Base-by-base conservation (phyloP, 495 filamentous ascomycete species). In the Tuber microsphaerosporum region DNA sequence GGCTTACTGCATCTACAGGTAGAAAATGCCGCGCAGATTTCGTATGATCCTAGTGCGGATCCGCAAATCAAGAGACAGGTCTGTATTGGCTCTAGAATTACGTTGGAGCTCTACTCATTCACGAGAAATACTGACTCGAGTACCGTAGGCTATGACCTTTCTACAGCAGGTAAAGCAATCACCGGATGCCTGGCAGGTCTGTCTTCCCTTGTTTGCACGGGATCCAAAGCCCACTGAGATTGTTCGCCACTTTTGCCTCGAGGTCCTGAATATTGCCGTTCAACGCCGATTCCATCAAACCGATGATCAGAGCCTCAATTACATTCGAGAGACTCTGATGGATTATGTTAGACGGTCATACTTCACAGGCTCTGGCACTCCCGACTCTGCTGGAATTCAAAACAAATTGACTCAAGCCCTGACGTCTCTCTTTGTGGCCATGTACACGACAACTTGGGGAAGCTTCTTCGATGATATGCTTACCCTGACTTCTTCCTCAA, bases 341-440 rank as follows among this genome's bases (percentile, higher is more conserved):
- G 87, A 87, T 72, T 97, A 97, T 83, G 86, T 93, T 26, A 88
- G 88, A 72, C 88, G 89, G 75, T 88, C 88, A 48, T 99, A 96
- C 83, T 87, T 89, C 31, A 86, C 85, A 26, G 85, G 86, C 31
- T 85, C 86, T 65, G 86, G 86, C 68, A 85, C 85, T 34, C 84
- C 85, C 34, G 94, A 97, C 83, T 87, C 90, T 16, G 78, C 89
- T 46, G 87, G 88, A 77, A 90, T 99, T 44, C 96, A 98, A 85
- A 99, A 98, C 84, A 99, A 99, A 84, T 90, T 98, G 76, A 92
- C 93, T 41, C 95, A 99, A 84, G 97, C 94, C 45, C 85, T 98
- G 65, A 99, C 95, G 17, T 92, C 91, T 79, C 90, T 99, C 37
- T 99, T 98, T 84, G 90, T 92, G 12, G 87, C 88, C 12, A 86